Base-by-base conservation (phyloP, 148 eudicot species). In the Dysphania ambrosioides region DNA sequence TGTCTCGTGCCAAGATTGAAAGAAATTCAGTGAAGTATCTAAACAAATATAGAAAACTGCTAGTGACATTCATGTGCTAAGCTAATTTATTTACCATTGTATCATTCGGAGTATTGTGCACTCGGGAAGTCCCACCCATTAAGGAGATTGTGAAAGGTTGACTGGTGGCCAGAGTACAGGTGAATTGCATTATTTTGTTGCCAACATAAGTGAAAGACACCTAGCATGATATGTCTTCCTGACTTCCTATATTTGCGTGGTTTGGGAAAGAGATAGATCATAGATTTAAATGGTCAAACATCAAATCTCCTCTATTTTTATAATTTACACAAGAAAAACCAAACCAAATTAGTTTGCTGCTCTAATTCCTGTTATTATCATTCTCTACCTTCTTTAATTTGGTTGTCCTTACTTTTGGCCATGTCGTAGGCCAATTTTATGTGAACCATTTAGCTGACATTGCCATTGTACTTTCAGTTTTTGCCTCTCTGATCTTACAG, bases 371-470 rank as follows among this genome's bases (percentile, higher is more conserved):
- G 12, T 29, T 73, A 35, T n/a, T n/a, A n/a, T 63, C 4, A 63
- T 63, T 44, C 59, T 63, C 70, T 29, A 15, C 60, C 58, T 55
- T 62, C n/a, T n/a, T n/a, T n/a, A n/a, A 12, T 73, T 44, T 62
- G 26, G 40, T 44, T 47, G 47, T 34, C 15, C 30, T 21, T 61
- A 38, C 18, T 6, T 62, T 62, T 62, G 13, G 26, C 41, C 24
- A 63, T 44, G 27, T 30, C 36, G 63, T 73, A 0, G 21, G 18
- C 68, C 68, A 10, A 63, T 29, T 73, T 47, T 63, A 16, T 32
- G 68, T 47, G 59, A 73, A 49, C 59, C 69, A 73, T 10, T 72
- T 63, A 30, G 27, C 77, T 51, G 59, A 73, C 70, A 62, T 44
- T 31, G 21, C 2, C 24, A 5, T 62, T 47, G 21, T 62, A 44